Evolutionary conservation across 169 alveolate species (phyloP), one percentile per base, ranked within the genome.

Genomic region (Cryptosporidium tyzzeri): DNA sequence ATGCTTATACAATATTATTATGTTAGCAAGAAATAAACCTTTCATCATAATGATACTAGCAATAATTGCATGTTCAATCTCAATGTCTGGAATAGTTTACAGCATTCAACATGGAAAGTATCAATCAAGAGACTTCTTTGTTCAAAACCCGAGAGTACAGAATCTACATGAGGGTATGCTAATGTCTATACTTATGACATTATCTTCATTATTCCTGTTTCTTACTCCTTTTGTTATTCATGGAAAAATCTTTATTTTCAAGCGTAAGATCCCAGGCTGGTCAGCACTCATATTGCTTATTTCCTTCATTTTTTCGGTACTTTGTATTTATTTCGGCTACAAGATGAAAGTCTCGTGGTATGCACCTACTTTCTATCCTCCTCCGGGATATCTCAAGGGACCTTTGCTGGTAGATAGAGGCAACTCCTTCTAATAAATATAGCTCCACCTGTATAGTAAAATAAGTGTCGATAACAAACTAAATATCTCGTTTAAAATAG

Each of bases 51-150:
- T 80, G 89, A 80, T 80, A 45, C 55, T 80, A 14, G 65, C 89
- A 62, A 69, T 80, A 45, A 45, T 80, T 16, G 68, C 55, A 23
- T 80, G 89, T 23, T 80, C 89, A 41, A 23, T 80, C 18, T 80
- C 89, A 44, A 80, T 80, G 89, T 80, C 89, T 0, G 89, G 89
- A 23, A 31, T 80, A 18, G 89, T 80, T 41, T 80, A 80, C 70
- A 80, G 89, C n/a, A 80, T 80, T 65, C 89, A 80, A 65, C 89
- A 80, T 41, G 89, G 89, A 3, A 80, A 41, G 44, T 37, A 61
- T 26, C 89, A 80, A 41, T 59, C 89, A 16, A 67, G 68, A 44
- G 89, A 80, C n/a, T 80, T 80, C 55, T 80, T 80, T 80, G 89
- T 67, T 21, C 69, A 31, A 23, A 80, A 80, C 55, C 89, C 89